Conservation (phyloP, 306 rosid genomes). For the Senna tora region DNA sequence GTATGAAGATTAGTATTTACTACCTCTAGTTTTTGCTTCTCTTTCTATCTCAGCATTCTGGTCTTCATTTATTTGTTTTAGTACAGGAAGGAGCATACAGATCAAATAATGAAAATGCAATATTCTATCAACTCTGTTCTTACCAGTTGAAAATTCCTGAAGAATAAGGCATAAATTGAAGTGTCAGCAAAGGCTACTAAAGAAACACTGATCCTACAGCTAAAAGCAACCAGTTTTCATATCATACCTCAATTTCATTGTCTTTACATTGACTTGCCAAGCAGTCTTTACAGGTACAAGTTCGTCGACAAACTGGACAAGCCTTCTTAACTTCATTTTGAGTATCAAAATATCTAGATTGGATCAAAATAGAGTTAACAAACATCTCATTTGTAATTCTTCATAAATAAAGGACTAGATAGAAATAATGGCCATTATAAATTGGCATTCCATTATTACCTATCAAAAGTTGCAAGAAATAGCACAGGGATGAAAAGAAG, state of each 20-base stretch:
- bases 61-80: constrained; percentile 76
- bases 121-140: constrained; percentile 66
- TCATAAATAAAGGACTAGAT: constrained; percentile 13
- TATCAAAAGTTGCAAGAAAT: constrained; percentile 14
- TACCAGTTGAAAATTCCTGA: constrained; percentile 72
- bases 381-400: constrained; percentile 31
- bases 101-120: constrained; percentile 80
- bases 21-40: constrained; percentile 75
- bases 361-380: constrained; percentile 36
- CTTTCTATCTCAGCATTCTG: constrained; percentile 67
- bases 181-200: constrained; percentile 43
- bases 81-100: constrained; percentile 85
- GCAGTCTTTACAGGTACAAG: constrained; percentile 92
- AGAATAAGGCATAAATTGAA: constrained; percentile 37
- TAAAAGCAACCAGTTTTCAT: constrained; percentile 48
- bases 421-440: constrained; percentile 26
- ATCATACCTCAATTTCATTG: constrained; percentile 96
- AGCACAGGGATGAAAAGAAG: constrained; percentile 11
- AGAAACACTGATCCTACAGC: constrained; percentile 27
- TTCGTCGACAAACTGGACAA: constrained; percentile 93
- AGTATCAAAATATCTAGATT: constrained; percentile 74
- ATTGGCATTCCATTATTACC: neutral
- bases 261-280: constrained; percentile 63
- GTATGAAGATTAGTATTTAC: constrained; percentile 41
- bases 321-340: constrained; percentile 85